These are phyloP conservation scores for Solanum lycopersicoides DNA, from an alignment of 257 asterid genomes.

Conservation along the genomic window DNA sequence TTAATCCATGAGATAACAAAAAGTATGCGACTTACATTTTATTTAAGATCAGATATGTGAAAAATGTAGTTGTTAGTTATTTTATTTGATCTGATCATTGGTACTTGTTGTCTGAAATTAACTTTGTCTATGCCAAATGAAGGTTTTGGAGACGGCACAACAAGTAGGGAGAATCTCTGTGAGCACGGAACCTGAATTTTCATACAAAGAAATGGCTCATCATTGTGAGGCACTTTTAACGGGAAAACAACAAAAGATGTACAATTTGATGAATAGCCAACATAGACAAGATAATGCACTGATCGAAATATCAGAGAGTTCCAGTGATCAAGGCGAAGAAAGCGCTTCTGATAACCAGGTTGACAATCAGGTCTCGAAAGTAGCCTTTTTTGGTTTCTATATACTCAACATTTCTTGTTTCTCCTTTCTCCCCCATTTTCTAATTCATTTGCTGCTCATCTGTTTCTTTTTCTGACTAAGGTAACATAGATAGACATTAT, in stretches of 20 bases:
- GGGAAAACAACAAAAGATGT: slow-evolving; percentile 86
- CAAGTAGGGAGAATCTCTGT: slow-evolving; percentile 69
- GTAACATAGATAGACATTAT: background rate
- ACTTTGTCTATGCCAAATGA: background rate
- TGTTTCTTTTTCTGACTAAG: background rate
- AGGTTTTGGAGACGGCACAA: slow-evolving; percentile 80
- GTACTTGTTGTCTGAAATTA: background rate
- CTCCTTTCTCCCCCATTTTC: background rate
- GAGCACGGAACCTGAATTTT: slow-evolving; percentile 47
- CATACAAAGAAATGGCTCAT: slow-evolving; percentile 72
- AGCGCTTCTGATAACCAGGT: slow-evolving; percentile 12
- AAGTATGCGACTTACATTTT: background rate
- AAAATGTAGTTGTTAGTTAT: background rate
- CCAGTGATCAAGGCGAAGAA: slow-evolving; percentile 20
- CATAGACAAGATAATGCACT: slow-evolving; percentile 35
- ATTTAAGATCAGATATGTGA: background rate
- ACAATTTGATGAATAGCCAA: slow-evolving; percentile 40
- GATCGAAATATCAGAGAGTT: slow-evolving; percentile 33
- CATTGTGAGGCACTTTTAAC: slow-evolving; percentile 59
- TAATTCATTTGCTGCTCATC: background rate
- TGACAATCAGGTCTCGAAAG: slow-evolving; percentile 9
- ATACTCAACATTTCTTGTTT: background rate
- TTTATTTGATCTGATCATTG: background rate
- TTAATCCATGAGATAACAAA: background rate
- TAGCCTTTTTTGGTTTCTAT: slow-evolving; percentile 18